A percentile compares a stretch with the other conserved stretches of the same genome.
Conservation (phyloP, 2,329 filamentous ascomycete genomes). For the Claviceps purpurea region DNA sequence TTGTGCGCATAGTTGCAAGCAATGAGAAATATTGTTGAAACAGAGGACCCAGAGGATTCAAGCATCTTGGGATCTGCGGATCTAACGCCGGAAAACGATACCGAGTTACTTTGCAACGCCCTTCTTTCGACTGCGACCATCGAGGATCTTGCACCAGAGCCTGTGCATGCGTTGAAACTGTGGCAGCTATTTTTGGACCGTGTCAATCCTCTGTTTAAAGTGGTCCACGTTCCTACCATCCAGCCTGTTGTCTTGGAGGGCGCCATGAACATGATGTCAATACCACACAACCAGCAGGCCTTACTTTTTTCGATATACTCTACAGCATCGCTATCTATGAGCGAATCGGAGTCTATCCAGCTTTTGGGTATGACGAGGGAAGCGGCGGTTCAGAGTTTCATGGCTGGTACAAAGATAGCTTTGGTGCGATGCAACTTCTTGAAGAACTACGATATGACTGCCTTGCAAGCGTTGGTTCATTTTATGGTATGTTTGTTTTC, state of each 20-base stretch:
- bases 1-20: constrained; percentile 32
- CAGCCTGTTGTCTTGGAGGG: constrained; percentile 53
- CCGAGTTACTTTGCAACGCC: constrained; percentile 33
- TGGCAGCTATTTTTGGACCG: constrained; percentile 67
- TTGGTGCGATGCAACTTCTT: constrained; percentile 43
- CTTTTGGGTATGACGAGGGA: constrained; percentile 36
- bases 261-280: constrained; percentile 36
- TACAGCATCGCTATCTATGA: constrained; percentile 43
- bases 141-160: constrained; percentile 47
- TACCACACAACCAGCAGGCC: constrained; percentile 46
- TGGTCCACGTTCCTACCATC: constrained; percentile 57
- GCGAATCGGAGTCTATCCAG: constrained; percentile 39
- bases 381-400: constrained; percentile 37
- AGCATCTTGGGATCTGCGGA: constrained; percentile 35
- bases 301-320: constrained; percentile 54
- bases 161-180: constrained; percentile 52
- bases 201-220: constrained; percentile 60
- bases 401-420: constrained; percentile 35
- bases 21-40: constrained; percentile 45
- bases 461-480: constrained; percentile 44
- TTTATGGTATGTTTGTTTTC: constrained; percentile 32
- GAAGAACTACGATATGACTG: constrained; percentile 42
- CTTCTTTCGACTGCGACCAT: constrained; percentile 25
- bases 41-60: constrained; percentile 33
- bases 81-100: constrained; percentile 37